Conservation (phyloP, 179 eudicot genomes). For the Carnegiea gigantea region DNA sequence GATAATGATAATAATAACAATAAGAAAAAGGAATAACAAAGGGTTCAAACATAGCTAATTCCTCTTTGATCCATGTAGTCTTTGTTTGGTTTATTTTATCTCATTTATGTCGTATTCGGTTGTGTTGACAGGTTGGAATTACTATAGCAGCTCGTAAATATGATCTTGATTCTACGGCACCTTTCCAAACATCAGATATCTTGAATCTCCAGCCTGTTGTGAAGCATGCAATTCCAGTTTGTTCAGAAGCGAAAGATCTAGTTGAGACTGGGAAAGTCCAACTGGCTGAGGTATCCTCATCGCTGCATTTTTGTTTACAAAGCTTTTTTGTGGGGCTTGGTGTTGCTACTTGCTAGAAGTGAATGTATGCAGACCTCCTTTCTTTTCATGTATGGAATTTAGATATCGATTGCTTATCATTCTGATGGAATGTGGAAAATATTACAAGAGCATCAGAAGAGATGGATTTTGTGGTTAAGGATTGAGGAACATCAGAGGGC, state of each 20-base stretch:
- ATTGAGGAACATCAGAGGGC: not conserved
- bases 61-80: no score
- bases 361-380: not conserved
- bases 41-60: no score
- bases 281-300: constrained; percentile 76
- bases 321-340: not conserved
- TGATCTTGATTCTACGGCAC: constrained; percentile 61
- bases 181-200: constrained; percentile 81
- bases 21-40: no score
- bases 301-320: not conserved
- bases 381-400: not conserved
- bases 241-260: constrained; percentile 93
- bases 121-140: constrained; percentile 64
- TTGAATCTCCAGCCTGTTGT: constrained; percentile 84
- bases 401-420: not conserved
- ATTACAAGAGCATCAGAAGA: not conserved
- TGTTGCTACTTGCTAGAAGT: not conserved
- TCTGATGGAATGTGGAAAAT: not conserved
- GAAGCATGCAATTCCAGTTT: constrained; percentile 88
- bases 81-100: not conserved
- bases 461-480: not conserved
- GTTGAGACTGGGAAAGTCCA: constrained; percentile 91
- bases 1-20: no score
- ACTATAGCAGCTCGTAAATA: constrained; percentile 79
- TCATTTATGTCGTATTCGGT: constrained; percentile 10